Conservation (phyloP, 2,329 filamentous ascomycete genomes). For the Neopestalotiopsis sp. region DNA sequence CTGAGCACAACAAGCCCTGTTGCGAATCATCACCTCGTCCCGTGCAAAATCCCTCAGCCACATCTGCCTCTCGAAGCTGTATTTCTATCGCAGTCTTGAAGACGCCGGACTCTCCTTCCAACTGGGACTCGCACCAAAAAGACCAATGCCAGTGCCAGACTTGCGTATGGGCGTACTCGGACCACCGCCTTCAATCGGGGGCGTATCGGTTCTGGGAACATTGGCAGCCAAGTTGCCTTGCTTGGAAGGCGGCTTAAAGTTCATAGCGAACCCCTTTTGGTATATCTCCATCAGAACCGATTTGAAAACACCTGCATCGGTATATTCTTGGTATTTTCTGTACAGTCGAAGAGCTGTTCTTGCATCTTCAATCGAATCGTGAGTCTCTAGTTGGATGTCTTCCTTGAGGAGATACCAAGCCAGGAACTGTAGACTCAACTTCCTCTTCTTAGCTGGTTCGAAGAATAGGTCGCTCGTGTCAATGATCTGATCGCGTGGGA, state of each 20-base stretch:
- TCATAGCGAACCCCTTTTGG: conserved; percentile 62
- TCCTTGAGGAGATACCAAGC: conserved; percentile 92
- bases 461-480: conserved; percentile 95
- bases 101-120: conserved; percentile 17
- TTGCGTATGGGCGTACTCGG: conserved; percentile 30
- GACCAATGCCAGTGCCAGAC: conserved; percentile 9
- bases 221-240: conserved; percentile 21
- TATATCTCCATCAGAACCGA: conserved; percentile 89
- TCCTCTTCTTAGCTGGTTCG: conserved; percentile 79
- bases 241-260: conserved; percentile 59
- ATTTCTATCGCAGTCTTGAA: conserved; percentile 16
- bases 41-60: background rate
- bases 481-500: conserved; percentile 87
- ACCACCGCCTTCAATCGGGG: conserved; percentile 28
- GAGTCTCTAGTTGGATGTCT: conserved; percentile 89
- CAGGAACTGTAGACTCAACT: conserved; percentile 87
- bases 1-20: background rate
- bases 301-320: conserved; percentile 83
- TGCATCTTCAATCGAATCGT: conserved; percentile 96
- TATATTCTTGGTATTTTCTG: conserved; percentile 87
- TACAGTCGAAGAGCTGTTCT: conserved; percentile 88
- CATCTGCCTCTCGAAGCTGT: conserved; percentile 1
- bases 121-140: conserved; percentile 17
- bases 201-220: conserved; percentile 33
- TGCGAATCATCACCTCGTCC: background rate